Base-by-base conservation (phyloP, 2,329 filamentous ascomycete species). In the Rutstroemia sydowiana region DNA sequence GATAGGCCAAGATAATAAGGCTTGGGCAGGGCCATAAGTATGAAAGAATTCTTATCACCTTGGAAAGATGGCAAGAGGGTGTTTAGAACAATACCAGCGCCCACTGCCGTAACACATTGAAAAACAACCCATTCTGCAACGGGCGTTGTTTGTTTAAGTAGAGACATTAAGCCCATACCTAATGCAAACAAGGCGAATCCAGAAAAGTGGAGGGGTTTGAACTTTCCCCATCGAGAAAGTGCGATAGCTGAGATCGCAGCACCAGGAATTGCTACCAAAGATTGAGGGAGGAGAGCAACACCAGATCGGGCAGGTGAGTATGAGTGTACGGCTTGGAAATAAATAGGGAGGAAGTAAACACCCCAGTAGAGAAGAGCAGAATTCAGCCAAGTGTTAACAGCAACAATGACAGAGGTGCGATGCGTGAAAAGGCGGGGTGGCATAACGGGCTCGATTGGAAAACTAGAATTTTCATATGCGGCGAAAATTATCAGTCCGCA, bases 181-280 rank as follows among this genome's bases (percentile, higher is more conserved):
- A 61, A 21, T 9, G 52, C 42, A 39, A 52, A 55, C 23, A 71
- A 36, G 14, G 58, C 59, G 6, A 63, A 61, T 31, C 71, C 70
- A 5, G 62, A 16, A 21, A 71, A 60, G 59, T 65, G 57, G 67
- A 68, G 37, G 1, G 70, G 71, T 20, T 68, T 68, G 58, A 73
- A 74, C 58, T 72, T 72, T 18, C 72, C 71, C 14, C 32, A 45
- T 28, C 42, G 43, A n/a, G 14, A 40, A 2, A 51, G 32, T 18
- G 42, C 16, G 45, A 77, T 60, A 16, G 79, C 81, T 2, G 76
- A 73, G 0, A 75, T 62, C 42, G 81, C 70, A 0, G 79, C 78
- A 51, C 82, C 75, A 13, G 48, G 80, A 0, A 79, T 79, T 6
- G 85, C 75, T 1, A 79, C 82, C 55, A 85, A 75, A 0, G 76